Evolutionary conservation across 805 yeast species (phyloP), one percentile per base, ranked within the genome.

Genomic region (Dipodascus geniculatus): DNA sequence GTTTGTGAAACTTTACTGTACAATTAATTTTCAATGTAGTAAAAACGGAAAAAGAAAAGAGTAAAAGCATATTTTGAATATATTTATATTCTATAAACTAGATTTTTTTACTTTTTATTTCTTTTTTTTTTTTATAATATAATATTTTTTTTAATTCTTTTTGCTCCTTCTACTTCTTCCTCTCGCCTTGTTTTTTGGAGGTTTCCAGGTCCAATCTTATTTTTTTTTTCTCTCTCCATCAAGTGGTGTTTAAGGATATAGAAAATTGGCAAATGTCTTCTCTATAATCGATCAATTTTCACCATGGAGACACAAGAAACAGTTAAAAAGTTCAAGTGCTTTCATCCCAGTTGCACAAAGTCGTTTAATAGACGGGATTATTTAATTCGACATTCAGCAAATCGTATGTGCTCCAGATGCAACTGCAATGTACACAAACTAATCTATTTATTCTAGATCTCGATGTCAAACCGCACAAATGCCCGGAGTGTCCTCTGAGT

Each of bases 321-420:
- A 38, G 14, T 38, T 16, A 38, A 38, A 38, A 38, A 38, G 44
- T 67, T 62, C 56, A 55, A 56, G 66, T 58, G 80, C 74, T 51
- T 58, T 14, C 59, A 53, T 48, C 62, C 61, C 1, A 69, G 69
- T 19, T 67, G 71, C 56, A 60, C 55, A 42, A 67, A 67, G 55
- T 62, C 62, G 51, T 67, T 67, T 57, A 65, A 66, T 51, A 63
- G 71, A 9, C 55, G 68, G 2, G 71, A 67, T 54, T 67, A 67
- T 49, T 58, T 67, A 28, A 70, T 67, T 53, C 55, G 71, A 6
- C 72, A 68, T 53, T 64, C 70, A 22, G 66, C 66, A n/a, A 68
- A 68, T 56, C 71, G 60, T 57, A 52, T 53, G 59, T 57, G 23
- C 24, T 28, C n/a, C 6, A 28, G 33, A 6, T 28, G 24, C 23